Evolutionary conservation across 805 yeast genomes (phyloP).

Genomic region (Komagataella pseudopastoris): DNA sequence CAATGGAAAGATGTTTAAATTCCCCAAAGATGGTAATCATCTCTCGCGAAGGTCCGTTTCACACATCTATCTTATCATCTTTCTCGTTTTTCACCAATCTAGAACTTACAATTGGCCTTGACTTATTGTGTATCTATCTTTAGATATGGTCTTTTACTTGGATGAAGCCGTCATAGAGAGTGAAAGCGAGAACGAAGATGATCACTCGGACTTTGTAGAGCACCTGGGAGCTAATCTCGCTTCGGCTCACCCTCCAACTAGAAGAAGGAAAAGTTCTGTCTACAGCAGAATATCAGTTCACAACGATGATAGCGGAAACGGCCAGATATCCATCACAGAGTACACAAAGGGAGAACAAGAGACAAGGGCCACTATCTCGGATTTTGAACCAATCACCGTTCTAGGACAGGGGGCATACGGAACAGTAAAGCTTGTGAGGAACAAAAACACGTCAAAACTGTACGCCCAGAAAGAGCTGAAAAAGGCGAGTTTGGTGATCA

Average conservation of each 20-base stretch:
- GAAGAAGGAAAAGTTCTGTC: not conserved
- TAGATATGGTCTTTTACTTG: not conserved
- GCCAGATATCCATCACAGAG: not conserved
- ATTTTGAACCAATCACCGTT: conserved; percentile 65
- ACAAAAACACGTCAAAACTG: conserved; percentile 42
- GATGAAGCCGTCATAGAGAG: not conserved
- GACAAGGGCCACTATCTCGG: conserved; percentile 16
- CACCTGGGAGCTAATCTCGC: not conserved
- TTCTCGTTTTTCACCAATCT: not conserved
- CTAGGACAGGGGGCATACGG: conserved; percentile 87
- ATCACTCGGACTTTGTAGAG: not conserved
- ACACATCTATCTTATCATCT: not conserved
- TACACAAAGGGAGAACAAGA: not conserved
- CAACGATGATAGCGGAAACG: not conserved
- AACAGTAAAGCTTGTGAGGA: conserved; percentile 67
- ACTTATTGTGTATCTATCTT: not conserved
- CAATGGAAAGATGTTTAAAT: not conserved
- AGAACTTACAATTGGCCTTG: not conserved
- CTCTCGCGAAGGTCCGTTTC: not conserved
- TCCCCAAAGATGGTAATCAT: not conserved
- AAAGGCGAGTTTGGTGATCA: conserved; percentile 66
- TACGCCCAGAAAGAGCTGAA: conserved; percentile 81
- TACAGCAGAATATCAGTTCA: not conserved
- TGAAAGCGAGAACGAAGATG: not conserved
- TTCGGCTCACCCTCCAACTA: not conserved